These are phyloP conservation scores for Reticulascus tulasneorum DNA, from an alignment of 2,329 filamentous ascomycete genomes.

Conservation along the genomic window DNA sequence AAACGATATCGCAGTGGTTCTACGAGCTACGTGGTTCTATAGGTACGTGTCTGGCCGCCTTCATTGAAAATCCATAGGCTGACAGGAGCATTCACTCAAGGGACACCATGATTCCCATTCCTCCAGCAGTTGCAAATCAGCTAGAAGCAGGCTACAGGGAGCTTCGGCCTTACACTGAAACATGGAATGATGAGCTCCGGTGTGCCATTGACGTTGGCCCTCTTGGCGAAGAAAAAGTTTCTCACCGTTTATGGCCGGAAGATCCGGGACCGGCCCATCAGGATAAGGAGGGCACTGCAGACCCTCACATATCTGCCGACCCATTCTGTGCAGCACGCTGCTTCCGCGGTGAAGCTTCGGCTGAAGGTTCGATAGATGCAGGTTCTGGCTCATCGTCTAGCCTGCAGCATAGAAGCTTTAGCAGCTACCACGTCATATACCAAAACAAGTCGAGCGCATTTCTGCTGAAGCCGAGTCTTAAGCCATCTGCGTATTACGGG, in stretches of 20 bases:
- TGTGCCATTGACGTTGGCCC: slow-evolving; percentile 89
- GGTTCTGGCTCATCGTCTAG: slow-evolving; percentile 27
- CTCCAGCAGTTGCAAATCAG: slow-evolving; percentile 81
- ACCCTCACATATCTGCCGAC: slow-evolving; percentile 42
- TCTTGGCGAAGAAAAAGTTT: slow-evolving; percentile 85
- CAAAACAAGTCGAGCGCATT: slow-evolving; percentile 74
- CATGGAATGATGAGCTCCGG: slow-evolving; percentile 86
- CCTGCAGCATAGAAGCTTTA: slow-evolving; percentile 55
- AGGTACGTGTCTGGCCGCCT: slow-evolving; percentile 40
- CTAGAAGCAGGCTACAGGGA: slow-evolving; percentile 88
- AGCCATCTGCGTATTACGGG: slow-evolving; percentile 81
- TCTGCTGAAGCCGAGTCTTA: slow-evolving; percentile 78
- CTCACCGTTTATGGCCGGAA: slow-evolving; percentile 76
- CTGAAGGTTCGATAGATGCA: slow-evolving; percentile 45
- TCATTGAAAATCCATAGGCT: background rate
- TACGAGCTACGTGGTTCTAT: slow-evolving; percentile 95
- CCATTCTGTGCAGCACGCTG: slow-evolving; percentile 58
- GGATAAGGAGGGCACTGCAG: slow-evolving; percentile 24
- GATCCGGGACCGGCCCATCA: slow-evolving; percentile 28
- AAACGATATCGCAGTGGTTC: slow-evolving; percentile 79
- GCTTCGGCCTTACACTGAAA: slow-evolving; percentile 82
- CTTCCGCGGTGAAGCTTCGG: slow-evolving; percentile 55
- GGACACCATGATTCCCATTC: slow-evolving; percentile 88
- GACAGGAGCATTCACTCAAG: slow-evolving; percentile 25
- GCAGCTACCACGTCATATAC: slow-evolving; percentile 81